Evolutionary conservation across 139 green algal genomes (phyloP).

Genomic region (Chlamydomonas asymmetrica): DNA sequence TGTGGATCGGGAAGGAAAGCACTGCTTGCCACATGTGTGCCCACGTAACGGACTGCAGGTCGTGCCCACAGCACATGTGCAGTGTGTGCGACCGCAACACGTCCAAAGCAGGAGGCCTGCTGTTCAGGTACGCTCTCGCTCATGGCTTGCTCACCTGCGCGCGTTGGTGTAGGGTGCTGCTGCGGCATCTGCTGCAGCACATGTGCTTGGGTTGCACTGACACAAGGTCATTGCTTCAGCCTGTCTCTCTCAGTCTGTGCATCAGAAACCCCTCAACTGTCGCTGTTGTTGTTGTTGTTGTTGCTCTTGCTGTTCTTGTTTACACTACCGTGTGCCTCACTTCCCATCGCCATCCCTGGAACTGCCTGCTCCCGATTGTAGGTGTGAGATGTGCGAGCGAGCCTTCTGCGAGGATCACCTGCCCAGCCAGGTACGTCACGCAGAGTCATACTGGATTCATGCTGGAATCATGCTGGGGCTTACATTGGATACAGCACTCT

Average conservation of each 20-base stretch:
- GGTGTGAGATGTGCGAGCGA: slow-evolving; percentile 49
- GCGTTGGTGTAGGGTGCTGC: background rate
- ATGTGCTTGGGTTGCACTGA: too few relatives aligned
- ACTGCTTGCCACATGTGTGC: too few relatives aligned
- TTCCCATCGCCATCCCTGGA: background rate
- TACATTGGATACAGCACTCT: background rate
- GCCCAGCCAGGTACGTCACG: slow-evolving; percentile 30
- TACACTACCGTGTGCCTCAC: too few relatives aligned
- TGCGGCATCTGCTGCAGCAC: too few relatives aligned
- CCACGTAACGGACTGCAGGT: slow-evolving; percentile 31
- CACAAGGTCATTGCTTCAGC: too few relatives aligned
- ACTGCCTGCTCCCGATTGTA: background rate
- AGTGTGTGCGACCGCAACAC: slow-evolving; percentile 45
- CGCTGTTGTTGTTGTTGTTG: too few relatives aligned
- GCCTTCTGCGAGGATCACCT: slow-evolving; percentile 72
- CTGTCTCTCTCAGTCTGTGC: too few relatives aligned
- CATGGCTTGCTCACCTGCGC: background rate
- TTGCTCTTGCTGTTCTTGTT: too few relatives aligned
- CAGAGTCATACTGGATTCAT: background rate
- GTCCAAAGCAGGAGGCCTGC: slow-evolving; percentile 49
- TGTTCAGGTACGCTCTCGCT: slow-evolving; percentile 52
- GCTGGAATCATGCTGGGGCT: background rate
- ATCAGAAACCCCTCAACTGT: too few relatives aligned
- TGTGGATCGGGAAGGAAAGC: background rate
- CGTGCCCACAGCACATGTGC: slow-evolving; percentile 63